Percentiles rank a stretch among this genome's conserved stretches.
phyloP scores from a whole-genome alignment of 1,284 basidiomycete species.

The Ustilago sp. region DNA sequence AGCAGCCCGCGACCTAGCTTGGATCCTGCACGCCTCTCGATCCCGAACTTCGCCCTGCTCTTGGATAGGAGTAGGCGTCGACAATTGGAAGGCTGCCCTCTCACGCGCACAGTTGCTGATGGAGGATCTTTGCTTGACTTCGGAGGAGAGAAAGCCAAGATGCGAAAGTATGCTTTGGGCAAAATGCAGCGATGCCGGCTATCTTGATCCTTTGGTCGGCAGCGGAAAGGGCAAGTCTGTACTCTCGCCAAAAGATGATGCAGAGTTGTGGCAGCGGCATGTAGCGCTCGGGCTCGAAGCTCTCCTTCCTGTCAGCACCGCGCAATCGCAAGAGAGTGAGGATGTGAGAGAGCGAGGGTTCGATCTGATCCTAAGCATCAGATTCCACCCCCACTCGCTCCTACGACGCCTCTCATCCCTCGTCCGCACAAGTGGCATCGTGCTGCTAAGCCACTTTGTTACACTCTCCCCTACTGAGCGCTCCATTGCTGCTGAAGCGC shows the following conservation, averaged over 20 bases:
- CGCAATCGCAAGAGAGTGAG: not conserved
- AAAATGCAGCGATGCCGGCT: slow-evolving; percentile 29
- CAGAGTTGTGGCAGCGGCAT: slow-evolving; percentile 7
- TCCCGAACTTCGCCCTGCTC: not conserved
- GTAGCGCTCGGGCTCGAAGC: slow-evolving; percentile 14
- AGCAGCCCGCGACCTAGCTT: slow-evolving; percentile 38
- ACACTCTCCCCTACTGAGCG: slow-evolving; percentile 23
- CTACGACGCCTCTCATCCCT: slow-evolving; percentile 17
- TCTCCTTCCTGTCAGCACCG: not conserved
- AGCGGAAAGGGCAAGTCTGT: slow-evolving; percentile 39
- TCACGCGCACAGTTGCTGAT: slow-evolving; percentile 29
- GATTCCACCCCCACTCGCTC: slow-evolving; percentile 41
- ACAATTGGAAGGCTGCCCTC: slow-evolving; percentile 51
- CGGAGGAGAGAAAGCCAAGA: not conserved
- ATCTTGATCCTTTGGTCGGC: slow-evolving; percentile 31
- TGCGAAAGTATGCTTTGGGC: slow-evolving; percentile 44
- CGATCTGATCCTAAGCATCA: slow-evolving; percentile 38
- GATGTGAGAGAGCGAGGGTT: not conserved
- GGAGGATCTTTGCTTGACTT: slow-evolving; percentile 31
- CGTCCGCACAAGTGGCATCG: slow-evolving; percentile 22
- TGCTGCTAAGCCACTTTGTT: slow-evolving; percentile 49
- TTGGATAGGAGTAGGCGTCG: slow-evolving; percentile 43
- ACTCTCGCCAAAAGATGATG: not conserved
- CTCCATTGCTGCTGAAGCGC: not conserved
- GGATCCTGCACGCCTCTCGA: slow-evolving; percentile 46